Evolutionary conservation across 2,329 filamentous ascomycete genomes (phyloP), one percentile per base, ranked within the genome.

Genomic region (Ceratocystis cacaofunesta): DNA sequence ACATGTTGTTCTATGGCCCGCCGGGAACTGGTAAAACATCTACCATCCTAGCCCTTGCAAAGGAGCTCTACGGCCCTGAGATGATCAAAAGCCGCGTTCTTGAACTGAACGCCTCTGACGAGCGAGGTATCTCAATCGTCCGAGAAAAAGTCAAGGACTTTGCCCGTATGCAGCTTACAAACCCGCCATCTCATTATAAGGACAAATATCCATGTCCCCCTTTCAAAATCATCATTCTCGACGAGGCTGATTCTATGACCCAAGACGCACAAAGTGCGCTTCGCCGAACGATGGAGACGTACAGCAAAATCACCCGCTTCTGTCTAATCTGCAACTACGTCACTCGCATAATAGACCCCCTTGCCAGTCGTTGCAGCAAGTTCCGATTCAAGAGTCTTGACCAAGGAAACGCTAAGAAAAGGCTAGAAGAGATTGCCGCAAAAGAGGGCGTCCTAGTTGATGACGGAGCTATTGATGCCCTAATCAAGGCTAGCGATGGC

Each of bases 301-400:
- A 97, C 76, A 89, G 85, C 75, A 92, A 91, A 72, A 96, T 97
- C 76, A 99, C 94, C 1, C 83, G 94, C 15, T 99, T 99, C 76
- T 97, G 94, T 73, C 80, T 99, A 52, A 92, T 97, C 67, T 99
- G 95, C 78, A 99, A 99, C 77, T 99, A 99, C 72, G 94, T 99
- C 58, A 97, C 94, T 2, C 82, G 94, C 67, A 99, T 99, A 73
- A 99, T 99, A 72, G 94, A 99, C 73, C 95, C 94, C 5, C 78
- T 99, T 25, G 94, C 94, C 1, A 91, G 86, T 74, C 83, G 94
- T 71, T 99, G 94, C 78, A 91, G 86, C 76, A 99, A 99, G 76
- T 99, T 99, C 74, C 82, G 94, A 41, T 99, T 99, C 82, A 99
- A 99, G 83, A 90, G 89, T 69, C 78, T 99, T 69, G 92, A 96